A percentile compares a stretch with the other conserved stretches of the same genome.
phyloP scores from a whole-genome alignment of 1,139 yeast genomes.

The Yamadazyma sp. region DNA sequence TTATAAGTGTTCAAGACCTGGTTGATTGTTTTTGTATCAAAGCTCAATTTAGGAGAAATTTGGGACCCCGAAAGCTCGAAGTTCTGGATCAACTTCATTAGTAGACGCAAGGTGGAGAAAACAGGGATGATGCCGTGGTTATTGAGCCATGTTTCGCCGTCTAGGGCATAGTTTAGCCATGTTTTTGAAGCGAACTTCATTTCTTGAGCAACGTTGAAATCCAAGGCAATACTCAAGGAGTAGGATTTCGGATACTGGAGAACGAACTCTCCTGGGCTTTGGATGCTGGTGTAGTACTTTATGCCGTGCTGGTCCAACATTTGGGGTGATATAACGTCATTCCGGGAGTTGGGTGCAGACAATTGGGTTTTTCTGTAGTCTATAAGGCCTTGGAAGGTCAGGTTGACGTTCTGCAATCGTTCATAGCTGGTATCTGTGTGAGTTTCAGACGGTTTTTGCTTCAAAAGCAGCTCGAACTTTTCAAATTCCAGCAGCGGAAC shows the following conservation, averaged over 20 bases:
- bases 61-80: constrained; percentile 25
- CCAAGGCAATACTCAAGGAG: constrained; percentile 50
- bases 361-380: background rate
- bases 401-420: background rate
- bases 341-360: background rate
- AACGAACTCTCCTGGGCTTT: constrained; percentile 60
- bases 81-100: constrained; percentile 47
- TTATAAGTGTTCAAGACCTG: background rate
- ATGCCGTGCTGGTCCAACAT: constrained; percentile 49
- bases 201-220: constrained; percentile 55
- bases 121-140: constrained; percentile 51
- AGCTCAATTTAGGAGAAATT: background rate
- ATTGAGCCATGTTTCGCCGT: constrained; percentile 54
- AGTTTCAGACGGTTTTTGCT: background rate
- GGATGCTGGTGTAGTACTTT: constrained; percentile 44
- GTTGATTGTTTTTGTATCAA: background rate
- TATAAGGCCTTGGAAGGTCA: constrained; percentile 26
- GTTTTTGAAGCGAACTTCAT: constrained; percentile 55
- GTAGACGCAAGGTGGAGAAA: constrained; percentile 48
- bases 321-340: constrained; percentile 47
- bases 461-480: constrained; percentile 49
- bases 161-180: constrained; percentile 55
- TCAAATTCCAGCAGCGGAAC: constrained; percentile 68
- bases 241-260: constrained; percentile 58
- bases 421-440: no score